These are phyloP conservation scores for Udeniomyces megalosporus DNA, from an alignment of 768 basidiomycete genomes.

Conservation along the genomic window DNA sequence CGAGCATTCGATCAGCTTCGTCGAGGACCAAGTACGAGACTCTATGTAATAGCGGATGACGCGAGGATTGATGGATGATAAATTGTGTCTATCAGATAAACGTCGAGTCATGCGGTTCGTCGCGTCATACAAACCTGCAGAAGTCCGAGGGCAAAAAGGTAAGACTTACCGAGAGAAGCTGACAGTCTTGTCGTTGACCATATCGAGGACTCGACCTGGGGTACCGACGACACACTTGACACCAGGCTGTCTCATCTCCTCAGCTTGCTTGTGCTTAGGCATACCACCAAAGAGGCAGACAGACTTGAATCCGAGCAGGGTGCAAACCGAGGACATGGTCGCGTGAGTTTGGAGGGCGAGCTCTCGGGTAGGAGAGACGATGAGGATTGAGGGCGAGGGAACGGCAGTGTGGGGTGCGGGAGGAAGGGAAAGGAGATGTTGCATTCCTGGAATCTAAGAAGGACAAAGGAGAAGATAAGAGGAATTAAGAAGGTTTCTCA, in stretches of 20 bases:
- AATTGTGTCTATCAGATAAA: neutral
- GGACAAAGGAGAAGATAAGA: neutral
- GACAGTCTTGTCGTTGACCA: slow-evolving; percentile 71
- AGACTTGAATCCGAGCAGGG: slow-evolving; percentile 51
- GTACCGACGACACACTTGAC: slow-evolving; percentile 75
- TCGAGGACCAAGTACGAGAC: slow-evolving; percentile 87
- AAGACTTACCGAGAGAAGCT: slow-evolving; percentile 4
- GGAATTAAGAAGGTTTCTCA: neutral
- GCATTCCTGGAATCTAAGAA: slow-evolving; percentile 45
- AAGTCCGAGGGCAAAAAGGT: neutral
- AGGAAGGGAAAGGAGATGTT: slow-evolving; percentile 37
- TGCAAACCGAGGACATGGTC: slow-evolving; percentile 55
- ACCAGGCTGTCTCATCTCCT: slow-evolving; percentile 42
- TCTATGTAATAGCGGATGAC: slow-evolving; percentile 29
- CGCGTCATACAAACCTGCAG: neutral
- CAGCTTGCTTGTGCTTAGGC: slow-evolving; percentile 65
- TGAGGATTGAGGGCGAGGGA: slow-evolving; percentile 37
- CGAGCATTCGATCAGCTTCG: slow-evolving; percentile 96
- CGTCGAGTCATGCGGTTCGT: no score
- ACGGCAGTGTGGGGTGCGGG: slow-evolving; percentile 25
- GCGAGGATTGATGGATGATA: no score
- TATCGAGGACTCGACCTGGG: slow-evolving; percentile 79
- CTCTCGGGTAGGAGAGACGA: slow-evolving; percentile 89
- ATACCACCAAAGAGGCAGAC: slow-evolving; percentile 94
- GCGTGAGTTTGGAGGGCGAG: slow-evolving; percentile 90